Conservation (phyloP, 148 eudicot species). For the Rhododendron kiyosumense region DNA sequence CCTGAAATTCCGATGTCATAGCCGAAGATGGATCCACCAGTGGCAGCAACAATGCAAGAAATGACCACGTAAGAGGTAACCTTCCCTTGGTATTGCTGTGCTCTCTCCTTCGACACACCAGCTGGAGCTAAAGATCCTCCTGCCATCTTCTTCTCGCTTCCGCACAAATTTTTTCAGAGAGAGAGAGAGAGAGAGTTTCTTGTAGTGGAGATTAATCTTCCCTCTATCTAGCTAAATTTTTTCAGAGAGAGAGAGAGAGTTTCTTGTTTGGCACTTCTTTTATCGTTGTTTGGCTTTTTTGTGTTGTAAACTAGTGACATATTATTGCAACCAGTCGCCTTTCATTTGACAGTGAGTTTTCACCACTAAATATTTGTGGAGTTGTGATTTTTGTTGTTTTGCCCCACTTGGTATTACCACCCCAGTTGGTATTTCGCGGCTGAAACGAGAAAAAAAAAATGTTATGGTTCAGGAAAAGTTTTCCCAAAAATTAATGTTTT, state of each 20-base stretch:
- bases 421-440: no score
- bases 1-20: conserved; percentile 85
- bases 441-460: no score
- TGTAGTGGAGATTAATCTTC: neutral
- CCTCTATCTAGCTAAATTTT: no score
- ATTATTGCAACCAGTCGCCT: no score
- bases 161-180: neutral
- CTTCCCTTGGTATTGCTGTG: conserved; percentile 49
- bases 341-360: no score
- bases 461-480: no score
- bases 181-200: neutral
- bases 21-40: conserved; percentile 73
- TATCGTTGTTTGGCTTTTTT: no score
- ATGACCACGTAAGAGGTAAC: conserved; percentile 54
- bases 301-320: no score
- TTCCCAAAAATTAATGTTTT: no score
- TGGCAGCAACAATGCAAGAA: conserved; percentile 63
- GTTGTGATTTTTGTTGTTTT: no score
- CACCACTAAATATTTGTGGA: no score
- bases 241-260: neutral
- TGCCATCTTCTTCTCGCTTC: conserved; percentile 32
- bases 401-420: no score
- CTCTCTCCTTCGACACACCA: conserved; percentile 56
- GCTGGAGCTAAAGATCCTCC: conserved; percentile 38
- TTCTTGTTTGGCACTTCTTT: neutral